These are phyloP conservation scores for Citrus inodora DNA, from an alignment of 345 rosid genomes.

Conservation along the genomic window DNA sequence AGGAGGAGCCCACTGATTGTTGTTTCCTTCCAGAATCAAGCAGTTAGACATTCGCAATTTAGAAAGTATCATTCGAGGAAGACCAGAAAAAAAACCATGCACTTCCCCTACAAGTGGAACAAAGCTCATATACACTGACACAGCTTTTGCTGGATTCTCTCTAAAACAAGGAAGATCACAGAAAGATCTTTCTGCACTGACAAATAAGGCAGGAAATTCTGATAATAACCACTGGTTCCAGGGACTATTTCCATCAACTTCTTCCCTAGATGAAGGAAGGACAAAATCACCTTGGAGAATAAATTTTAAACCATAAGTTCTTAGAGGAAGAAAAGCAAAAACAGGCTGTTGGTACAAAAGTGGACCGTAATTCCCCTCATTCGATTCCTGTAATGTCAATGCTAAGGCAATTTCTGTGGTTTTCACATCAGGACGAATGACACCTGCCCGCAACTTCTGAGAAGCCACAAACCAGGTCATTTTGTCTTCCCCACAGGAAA, in stretches of 20 bases:
- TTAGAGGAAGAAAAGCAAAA: slow-evolving; percentile 89
- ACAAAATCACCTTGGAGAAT: slow-evolving; percentile 94
- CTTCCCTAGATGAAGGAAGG: slow-evolving; percentile 98
- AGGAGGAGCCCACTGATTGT: slow-evolving; percentile 74
- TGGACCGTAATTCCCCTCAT: slow-evolving; percentile 57
- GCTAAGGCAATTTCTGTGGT: slow-evolving; percentile 81
- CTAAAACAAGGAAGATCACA: slow-evolving; percentile 81
- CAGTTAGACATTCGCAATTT: slow-evolving; percentile 64
- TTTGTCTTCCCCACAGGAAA: slow-evolving; percentile 66
- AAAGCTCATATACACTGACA: slow-evolving; percentile 75
- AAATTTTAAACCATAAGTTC: slow-evolving; percentile 92
- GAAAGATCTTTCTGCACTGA: slow-evolving; percentile 60
- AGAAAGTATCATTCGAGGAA: slow-evolving; percentile 65
- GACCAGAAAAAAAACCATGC: slow-evolving; percentile 83
- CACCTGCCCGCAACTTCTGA: slow-evolving; percentile 54
- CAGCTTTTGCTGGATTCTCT: slow-evolving; percentile 76
- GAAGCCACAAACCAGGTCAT: slow-evolving; percentile 92
- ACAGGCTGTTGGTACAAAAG: slow-evolving; percentile 71
- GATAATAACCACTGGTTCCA: slow-evolving; percentile 96
- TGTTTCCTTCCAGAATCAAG: slow-evolving; percentile 76
- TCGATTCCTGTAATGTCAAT: slow-evolving; percentile 67
- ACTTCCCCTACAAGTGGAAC: slow-evolving; percentile 92
- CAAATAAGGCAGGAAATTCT: slow-evolving; percentile 74
- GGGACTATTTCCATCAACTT: slow-evolving; percentile 86
- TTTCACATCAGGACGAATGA: slow-evolving; percentile 51